Percentiles rank a stretch among this genome's conserved stretches.
phyloP scores from a whole-genome alignment of 176 grass and related monocot species.

The Poa annua region DNA sequence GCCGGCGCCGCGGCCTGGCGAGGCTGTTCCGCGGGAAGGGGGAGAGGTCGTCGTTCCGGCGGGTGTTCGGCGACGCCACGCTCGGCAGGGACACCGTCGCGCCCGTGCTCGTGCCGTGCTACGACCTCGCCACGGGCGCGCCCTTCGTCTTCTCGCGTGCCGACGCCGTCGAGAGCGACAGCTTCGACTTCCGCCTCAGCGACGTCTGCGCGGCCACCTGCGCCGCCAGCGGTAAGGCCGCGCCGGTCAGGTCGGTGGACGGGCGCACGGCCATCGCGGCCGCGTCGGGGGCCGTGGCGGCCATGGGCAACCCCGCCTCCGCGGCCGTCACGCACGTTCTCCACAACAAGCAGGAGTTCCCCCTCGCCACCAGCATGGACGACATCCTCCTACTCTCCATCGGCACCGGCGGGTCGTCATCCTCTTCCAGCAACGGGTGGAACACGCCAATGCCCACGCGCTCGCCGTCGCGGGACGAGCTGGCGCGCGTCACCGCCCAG shows the following conservation, averaged over 20 bases:
- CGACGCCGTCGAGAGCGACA: conserved; percentile 76
- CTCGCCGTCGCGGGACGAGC: conserved; percentile 44
- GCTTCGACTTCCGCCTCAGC: conserved; percentile 72
- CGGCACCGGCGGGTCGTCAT: conserved; percentile 42
- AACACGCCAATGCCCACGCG: conserved; percentile 41
- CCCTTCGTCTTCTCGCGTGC: conserved; percentile 87
- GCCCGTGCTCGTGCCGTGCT: conserved; percentile 79
- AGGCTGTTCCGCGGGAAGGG: conserved; percentile 34
- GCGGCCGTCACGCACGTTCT: conserved; percentile 79
- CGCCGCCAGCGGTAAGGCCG: background rate
- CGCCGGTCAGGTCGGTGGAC: conserved; percentile 50
- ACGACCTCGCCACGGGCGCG: conserved; percentile 70
- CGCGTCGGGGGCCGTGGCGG: conserved; percentile 47
- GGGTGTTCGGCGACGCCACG: conserved; percentile 71
- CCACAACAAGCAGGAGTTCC: conserved; percentile 93
- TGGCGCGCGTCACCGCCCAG: conserved; percentile 46
- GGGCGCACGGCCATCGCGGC: conserved; percentile 54
- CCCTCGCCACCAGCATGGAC: conserved; percentile 54
- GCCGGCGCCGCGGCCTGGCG: conserved; percentile 33
- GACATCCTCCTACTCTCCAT: conserved; percentile 78
- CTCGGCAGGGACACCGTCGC: conserved; percentile 64
- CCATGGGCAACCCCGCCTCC: conserved; percentile 70
- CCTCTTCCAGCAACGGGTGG: background rate
- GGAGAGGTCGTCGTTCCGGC: conserved; percentile 25
- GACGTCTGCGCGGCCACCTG: conserved; percentile 72